Evolutionary conservation across 208 protist species (phyloP).

Genomic region (Leishmania tropica): DNA sequence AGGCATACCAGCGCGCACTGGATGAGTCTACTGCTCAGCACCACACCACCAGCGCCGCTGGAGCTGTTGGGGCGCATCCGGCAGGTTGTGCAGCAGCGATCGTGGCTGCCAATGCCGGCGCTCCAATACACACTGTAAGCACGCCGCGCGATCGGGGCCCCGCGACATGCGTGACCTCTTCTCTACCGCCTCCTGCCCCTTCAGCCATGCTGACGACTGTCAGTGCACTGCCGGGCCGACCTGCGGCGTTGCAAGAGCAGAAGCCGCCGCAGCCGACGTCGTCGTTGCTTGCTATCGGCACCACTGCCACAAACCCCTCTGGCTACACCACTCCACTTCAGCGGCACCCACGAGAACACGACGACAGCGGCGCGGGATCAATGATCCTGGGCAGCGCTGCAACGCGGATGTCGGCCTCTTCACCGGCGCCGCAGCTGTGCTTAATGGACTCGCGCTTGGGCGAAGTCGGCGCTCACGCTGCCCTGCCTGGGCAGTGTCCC

Average conservation of each 20-base stretch:
- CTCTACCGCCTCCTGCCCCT: constrained; percentile 2
- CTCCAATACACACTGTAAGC: not conserved
- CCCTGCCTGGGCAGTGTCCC: not conserved
- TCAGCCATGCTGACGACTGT: not conserved
- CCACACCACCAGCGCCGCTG: not conserved
- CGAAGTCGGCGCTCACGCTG: not conserved
- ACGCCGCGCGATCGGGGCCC: not conserved
- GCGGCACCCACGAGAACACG: not conserved
- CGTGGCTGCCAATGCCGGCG: not conserved
- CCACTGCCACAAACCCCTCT: not conserved
- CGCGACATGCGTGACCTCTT: not conserved
- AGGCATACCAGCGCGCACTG: constrained; percentile 29
- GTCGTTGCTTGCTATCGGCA: not conserved
- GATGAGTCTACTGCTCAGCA: not conserved
- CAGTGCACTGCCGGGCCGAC: not conserved
- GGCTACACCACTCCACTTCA: not conserved
- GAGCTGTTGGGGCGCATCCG: not conserved
- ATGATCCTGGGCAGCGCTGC: not conserved
- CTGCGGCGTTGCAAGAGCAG: not conserved
- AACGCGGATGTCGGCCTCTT: not conserved
- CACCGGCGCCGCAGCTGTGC: not conserved
- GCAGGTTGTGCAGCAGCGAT: not conserved
- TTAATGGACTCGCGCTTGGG: not conserved
- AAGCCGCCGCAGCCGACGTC: not conserved
- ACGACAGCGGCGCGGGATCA: not conserved